phyloP scores from a whole-genome alignment of 2,329 filamentous ascomycete genomes.

The Cytospora paraplurivora region DNA sequence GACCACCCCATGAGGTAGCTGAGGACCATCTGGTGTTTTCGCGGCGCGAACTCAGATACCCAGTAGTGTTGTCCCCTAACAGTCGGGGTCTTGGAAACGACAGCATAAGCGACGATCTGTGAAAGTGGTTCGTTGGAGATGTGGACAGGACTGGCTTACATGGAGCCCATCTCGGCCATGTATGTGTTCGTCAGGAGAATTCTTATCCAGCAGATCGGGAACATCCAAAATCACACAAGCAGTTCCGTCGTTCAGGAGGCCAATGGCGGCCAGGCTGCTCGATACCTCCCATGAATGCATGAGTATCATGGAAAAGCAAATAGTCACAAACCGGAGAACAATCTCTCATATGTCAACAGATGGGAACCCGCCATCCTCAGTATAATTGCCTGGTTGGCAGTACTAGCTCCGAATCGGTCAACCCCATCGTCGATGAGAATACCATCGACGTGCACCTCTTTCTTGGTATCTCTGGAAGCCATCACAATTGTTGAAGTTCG shows the following conservation, averaged over 20 bases:
- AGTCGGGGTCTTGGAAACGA: slow-evolving; percentile 37
- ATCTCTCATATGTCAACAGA: slow-evolving; percentile 40
- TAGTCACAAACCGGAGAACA: slow-evolving; percentile 53
- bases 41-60: slow-evolving; percentile 56
- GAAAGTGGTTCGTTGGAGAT: too few relatives aligned
- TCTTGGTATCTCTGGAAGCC: background rate
- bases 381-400: slow-evolving; percentile 46
- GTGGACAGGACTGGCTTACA: slow-evolving; percentile 32
- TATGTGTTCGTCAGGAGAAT: slow-evolving; percentile 46
- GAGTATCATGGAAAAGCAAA: slow-evolving; percentile 55
- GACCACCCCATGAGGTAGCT: slow-evolving; percentile 55
- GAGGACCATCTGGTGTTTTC: slow-evolving; percentile 51
- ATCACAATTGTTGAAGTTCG: background rate
- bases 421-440: background rate
- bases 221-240: slow-evolving; percentile 56
- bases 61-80: slow-evolving; percentile 48
- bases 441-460: background rate
- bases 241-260: slow-evolving; percentile 52
- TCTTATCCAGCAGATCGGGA: slow-evolving; percentile 50
- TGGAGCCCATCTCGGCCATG: slow-evolving; percentile 47
- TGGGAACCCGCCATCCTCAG: slow-evolving; percentile 5
- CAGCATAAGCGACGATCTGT: background rate
- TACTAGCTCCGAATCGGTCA: background rate
- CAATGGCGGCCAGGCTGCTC: slow-evolving; percentile 33
- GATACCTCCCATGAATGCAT: slow-evolving; percentile 55